A percentile compares a stretch with the other conserved stretches of the same genome.
Evolutionary conservation across 2,329 filamentous ascomycete species (phyloP).

Genomic region (Nannizzia gypsea): DNA sequence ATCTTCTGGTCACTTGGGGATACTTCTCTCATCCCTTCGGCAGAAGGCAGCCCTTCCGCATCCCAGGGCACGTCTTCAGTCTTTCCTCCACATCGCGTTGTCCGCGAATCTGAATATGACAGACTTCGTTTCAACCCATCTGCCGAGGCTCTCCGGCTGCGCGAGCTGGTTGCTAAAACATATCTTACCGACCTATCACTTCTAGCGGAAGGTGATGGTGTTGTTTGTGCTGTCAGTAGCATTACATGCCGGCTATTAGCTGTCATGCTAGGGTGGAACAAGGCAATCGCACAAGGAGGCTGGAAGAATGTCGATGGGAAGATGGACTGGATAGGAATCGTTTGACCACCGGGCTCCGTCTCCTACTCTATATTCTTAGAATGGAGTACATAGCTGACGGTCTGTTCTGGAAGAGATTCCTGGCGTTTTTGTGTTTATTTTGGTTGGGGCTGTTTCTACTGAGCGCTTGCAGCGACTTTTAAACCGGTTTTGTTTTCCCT

Average conservation of each 20-base stretch:
- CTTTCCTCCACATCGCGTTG: conserved; percentile 4
- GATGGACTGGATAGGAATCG: conserved; percentile 46
- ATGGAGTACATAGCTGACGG: background rate
- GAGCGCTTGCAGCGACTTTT: conserved; percentile 1
- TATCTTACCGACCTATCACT: conserved; percentile 74
- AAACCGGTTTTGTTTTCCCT: background rate
- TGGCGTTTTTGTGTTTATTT: background rate
- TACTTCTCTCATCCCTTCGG: conserved; percentile 32
- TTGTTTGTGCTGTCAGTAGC: conserved; percentile 63
- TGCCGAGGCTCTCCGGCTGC: conserved; percentile 47
- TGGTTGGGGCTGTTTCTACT: background rate
- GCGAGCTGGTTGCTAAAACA: conserved; percentile 64
- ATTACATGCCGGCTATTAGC: conserved; percentile 57
- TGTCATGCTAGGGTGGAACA: conserved; percentile 79
- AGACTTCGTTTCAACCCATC: conserved; percentile 21
- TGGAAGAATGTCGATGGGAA: conserved; percentile 75
- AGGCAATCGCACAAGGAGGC: conserved; percentile 43
- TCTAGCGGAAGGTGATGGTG: conserved; percentile 53
- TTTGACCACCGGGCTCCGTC: conserved; percentile 13
- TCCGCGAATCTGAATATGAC: conserved; percentile 4
- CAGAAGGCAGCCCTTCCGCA: conserved; percentile 22
- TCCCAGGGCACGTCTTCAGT: conserved; percentile 14
- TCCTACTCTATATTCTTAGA: background rate
- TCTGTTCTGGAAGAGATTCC: background rate
- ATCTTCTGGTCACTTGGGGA: conserved; percentile 70